Evolutionary conservation across 352 stramenopile species (phyloP), one percentile per base, ranked within the genome.

Genomic region (Globisporangium yorkense): DNA sequence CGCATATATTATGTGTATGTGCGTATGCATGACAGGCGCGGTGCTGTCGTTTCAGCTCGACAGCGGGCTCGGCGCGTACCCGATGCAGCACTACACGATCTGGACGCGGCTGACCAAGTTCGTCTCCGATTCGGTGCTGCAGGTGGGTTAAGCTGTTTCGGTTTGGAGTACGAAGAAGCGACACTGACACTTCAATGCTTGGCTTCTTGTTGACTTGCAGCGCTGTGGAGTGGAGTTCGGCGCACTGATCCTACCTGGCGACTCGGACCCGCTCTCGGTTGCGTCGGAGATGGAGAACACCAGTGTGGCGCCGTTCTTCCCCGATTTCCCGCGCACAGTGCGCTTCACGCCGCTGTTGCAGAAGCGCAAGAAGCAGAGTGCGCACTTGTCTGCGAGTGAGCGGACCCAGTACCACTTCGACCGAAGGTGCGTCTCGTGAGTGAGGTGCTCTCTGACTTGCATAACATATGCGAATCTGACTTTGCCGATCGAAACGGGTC

Each of bases 361-460:
- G n/a, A 76, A 69, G 24, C 67, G 65, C 9, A 59, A 54, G 24
- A 16, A 44, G 29, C 59, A 69, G 39, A 64, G 65, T 40, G 49
- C 62, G 7, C 41, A 74, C 44, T 67, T 92, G 41, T 65, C 65
- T 1, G 71, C 71, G 5, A 45, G 60, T 27, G 79, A 87, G 31
- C 75, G 83, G 18, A 94, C 85, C n/a, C 53, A 62, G 18, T 94
- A 92, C 60, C 71, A 92, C 57, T 87, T 93, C 29, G 83, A 93
- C 63, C 67, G 70, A 43, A 94, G 85, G 81, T 92, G 51, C 8
- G 68, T 54, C 9, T 13, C 15, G 12, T 12, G 27, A 13, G 18
- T 1, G 3, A 4, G 27, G 24, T 1, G 8, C 46, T 52, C 24
- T 27, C 24, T 27, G 24, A 27, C 24, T 27, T 27, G 24, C 24